phyloP scores from a whole-genome alignment of 805 yeast genomes.

The Diddensiella caesifluorescens region DNA sequence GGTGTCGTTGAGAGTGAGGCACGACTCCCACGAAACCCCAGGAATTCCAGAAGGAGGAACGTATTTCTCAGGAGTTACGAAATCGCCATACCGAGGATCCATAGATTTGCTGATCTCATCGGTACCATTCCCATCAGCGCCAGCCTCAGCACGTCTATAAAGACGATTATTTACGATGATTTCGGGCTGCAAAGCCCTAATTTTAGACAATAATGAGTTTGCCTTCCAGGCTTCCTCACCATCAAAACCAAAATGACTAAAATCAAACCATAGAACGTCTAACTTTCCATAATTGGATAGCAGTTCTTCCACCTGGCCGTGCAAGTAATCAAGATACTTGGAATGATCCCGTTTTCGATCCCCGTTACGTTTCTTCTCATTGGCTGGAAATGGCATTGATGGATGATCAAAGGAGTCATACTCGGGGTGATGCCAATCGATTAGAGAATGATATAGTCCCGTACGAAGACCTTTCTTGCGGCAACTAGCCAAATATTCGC shows the following conservation, averaged over 20 bases:
- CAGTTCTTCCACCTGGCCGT: constrained; percentile 16
- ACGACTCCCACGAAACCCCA: constrained; percentile 16
- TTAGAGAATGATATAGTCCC: constrained; percentile 18
- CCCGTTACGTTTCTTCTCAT: constrained; percentile 10
- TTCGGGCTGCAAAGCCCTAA: constrained; percentile 14
- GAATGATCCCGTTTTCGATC: constrained; percentile 13
- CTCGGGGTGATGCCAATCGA: constrained; percentile 21
- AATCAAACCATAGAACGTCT: constrained; percentile 20
- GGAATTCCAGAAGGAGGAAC: constrained; percentile 16
- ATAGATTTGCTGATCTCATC: constrained; percentile 12
- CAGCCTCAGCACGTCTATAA: constrained; percentile 16
- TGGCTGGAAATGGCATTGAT: constrained; percentile 14
- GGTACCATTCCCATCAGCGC: constrained; percentile 11
- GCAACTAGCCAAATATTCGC: constrained; percentile 10
- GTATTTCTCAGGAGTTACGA: constrained; percentile 19
- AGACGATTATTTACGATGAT: constrained; percentile 19
- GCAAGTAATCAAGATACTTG: constrained; percentile 15
- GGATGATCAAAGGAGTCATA: constrained; percentile 11
- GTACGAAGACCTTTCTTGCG: constrained; percentile 13
- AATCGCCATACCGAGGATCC: constrained; percentile 18
- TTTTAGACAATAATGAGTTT: constrained; percentile 5
- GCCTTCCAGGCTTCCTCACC: constrained; percentile 20
- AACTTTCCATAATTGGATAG: constrained; percentile 14
- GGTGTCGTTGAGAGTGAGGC: constrained; percentile 15
- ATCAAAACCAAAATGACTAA: constrained; percentile 13